phyloP scores from a whole-genome alignment of 163 green algal genomes.

The Prototheca stagnorum region DNA sequence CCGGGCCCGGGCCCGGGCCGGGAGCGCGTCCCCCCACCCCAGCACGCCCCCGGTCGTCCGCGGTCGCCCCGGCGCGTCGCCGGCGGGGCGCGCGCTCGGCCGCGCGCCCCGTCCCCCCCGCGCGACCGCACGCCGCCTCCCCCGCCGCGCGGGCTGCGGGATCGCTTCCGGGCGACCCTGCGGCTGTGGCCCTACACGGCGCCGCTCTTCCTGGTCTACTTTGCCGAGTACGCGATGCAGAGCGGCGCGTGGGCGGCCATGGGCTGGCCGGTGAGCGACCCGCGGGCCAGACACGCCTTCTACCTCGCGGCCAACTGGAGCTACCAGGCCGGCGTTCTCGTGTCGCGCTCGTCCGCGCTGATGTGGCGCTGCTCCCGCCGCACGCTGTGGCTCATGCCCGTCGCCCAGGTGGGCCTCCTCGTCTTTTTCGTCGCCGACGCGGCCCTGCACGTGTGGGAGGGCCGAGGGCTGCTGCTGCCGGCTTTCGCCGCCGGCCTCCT shows the following conservation, averaged over 20 bases:
- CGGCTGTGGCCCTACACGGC: slow-evolving; percentile 36
- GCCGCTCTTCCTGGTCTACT: slow-evolving; percentile 46
- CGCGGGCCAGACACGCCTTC: slow-evolving; percentile 24
- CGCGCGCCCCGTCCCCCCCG: slow-evolving; percentile 3
- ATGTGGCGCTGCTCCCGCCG: slow-evolving; percentile 23
- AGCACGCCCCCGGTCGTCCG: not conserved
- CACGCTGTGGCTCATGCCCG: slow-evolving; percentile 41
- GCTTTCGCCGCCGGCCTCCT: slow-evolving; percentile 36
- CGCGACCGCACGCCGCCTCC: too few species aligned
- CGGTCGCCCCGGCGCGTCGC: not conserved
- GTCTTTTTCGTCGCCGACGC: slow-evolving; percentile 31
- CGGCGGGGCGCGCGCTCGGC: not conserved
- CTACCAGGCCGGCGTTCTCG: slow-evolving; percentile 50
- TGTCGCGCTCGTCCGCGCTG: slow-evolving; percentile 39
- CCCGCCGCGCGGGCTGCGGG: too few species aligned
- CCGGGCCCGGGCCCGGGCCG: too few species aligned
- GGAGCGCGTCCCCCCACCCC: too few species aligned
- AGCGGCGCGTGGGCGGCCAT: slow-evolving; percentile 41
- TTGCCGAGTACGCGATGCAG: slow-evolving; percentile 53
- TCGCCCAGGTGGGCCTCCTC: slow-evolving; percentile 32
- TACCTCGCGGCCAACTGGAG: slow-evolving; percentile 33
- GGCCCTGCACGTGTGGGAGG: slow-evolving; percentile 25
- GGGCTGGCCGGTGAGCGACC: slow-evolving; percentile 14
- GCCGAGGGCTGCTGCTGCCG: slow-evolving; percentile 24
- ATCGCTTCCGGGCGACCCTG: slow-evolving; percentile 17